A percentile compares a stretch with the other conserved stretches of the same genome.
phyloP scores from a whole-genome alignment of 2,329 filamentous ascomycete genomes.

The Sphaerulina vaccinii region DNA sequence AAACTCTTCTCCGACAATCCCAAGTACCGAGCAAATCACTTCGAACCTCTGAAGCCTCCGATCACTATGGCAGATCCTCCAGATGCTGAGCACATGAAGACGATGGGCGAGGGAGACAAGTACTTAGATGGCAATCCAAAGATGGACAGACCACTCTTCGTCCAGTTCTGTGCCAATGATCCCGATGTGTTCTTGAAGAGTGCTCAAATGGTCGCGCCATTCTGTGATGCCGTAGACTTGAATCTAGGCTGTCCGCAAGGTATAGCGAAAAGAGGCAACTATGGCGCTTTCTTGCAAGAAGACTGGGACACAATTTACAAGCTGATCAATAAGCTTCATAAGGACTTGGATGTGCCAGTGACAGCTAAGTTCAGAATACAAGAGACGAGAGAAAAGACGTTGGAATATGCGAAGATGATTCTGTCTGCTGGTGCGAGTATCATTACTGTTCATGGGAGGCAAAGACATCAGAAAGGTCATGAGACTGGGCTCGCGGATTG shows the following conservation, averaged over 20 bases:
- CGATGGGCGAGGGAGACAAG: conserved; percentile 35
- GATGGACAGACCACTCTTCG: conserved; percentile 84
- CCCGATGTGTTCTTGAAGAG: conserved; percentile 76
- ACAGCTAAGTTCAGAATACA: conserved; percentile 93
- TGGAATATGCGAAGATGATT: conserved; percentile 86
- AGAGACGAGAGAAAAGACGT: conserved; percentile 79
- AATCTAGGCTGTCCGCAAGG: conserved; percentile 96
- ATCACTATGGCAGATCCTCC: conserved; percentile 24
- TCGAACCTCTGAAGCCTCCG: conserved; percentile 62
- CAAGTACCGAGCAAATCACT: conserved; percentile 75
- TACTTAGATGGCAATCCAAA: conserved; percentile 84
- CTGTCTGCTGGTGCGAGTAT: conserved; percentile 86
- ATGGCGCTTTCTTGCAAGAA: conserved; percentile 93
- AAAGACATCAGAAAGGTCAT: conserved; percentile 91
- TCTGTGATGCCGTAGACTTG: conserved; percentile 92
- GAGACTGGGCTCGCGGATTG: conserved; percentile 92
- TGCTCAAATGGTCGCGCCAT: conserved; percentile 73
- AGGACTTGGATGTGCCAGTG: conserved; percentile 74
- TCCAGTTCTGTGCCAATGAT: conserved; percentile 94
- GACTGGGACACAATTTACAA: conserved; percentile 78
- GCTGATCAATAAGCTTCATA: conserved; percentile 82
- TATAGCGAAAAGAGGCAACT: conserved; percentile 85
- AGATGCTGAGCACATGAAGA: conserved; percentile 25
- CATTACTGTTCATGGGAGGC: conserved; percentile 85
- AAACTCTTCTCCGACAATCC: conserved; percentile 76